Percentiles rank a stretch among this genome's conserved stretches.
phyloP scores from a whole-genome alignment of 306 rosid genomes.

The Prinsepia uniflora region DNA sequence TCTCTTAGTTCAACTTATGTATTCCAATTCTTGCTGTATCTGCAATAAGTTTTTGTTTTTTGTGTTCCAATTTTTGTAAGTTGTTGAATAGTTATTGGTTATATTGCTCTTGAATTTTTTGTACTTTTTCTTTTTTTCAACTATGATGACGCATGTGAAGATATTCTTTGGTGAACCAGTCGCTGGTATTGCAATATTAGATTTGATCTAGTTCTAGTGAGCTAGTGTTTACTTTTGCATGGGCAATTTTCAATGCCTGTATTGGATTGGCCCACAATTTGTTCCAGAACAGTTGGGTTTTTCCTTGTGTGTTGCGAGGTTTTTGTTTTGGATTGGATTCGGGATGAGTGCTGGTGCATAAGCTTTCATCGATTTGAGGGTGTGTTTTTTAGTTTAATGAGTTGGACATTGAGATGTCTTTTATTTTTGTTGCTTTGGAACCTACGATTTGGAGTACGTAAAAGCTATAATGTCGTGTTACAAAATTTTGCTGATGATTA shows the following conservation, averaged over 20 bases:
- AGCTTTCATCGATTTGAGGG: neutral
- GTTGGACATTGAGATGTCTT: neutral
- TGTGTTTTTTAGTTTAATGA: neutral
- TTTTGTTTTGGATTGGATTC: slow-evolving; percentile 2
- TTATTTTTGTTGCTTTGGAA: neutral
- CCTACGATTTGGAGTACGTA: neutral
- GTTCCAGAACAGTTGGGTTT: neutral
- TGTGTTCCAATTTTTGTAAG: slow-evolving; percentile 4
- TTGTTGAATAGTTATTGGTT: neutral
- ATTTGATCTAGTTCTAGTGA: neutral
- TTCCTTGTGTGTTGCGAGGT: neutral
- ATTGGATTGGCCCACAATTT: neutral
- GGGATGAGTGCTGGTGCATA: neutral
- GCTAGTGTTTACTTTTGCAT: neutral
- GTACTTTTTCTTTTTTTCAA: neutral
- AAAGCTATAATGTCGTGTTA: neutral
- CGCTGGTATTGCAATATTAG: too few relatives aligned
- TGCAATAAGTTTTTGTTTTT: neutral
- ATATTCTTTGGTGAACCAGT: too few relatives aligned
- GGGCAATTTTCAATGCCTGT: neutral
- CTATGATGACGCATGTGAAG: neutral
- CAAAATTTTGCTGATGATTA: neutral
- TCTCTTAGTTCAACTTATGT: neutral
- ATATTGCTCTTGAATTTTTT: neutral
- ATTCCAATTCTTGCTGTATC: neutral